Conservation (phyloP, 495 filamentous ascomycete genomes). For the Aspergillus sparsus region DNA sequence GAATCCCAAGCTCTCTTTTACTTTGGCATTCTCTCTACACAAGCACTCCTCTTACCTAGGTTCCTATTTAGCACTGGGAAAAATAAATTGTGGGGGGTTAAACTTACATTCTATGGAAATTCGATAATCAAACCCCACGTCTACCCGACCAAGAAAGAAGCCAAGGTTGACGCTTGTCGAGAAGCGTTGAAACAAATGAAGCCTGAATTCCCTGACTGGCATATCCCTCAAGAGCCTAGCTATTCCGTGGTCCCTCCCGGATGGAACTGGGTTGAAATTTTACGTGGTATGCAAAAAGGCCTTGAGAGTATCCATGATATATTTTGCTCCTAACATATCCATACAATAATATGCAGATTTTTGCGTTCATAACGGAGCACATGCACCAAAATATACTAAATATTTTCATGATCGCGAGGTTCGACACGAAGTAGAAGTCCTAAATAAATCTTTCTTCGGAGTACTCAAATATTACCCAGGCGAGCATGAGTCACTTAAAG, state of each 20-base stretch:
- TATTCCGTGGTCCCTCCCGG: constrained; percentile 16
- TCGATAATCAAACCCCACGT: constrained; percentile 25
- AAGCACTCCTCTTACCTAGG: constrained; percentile 28
- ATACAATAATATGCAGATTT: constrained; percentile 25
- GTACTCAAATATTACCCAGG: constrained; percentile 20
- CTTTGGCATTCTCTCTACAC: constrained; percentile 33
- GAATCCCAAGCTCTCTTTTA: constrained; percentile 33
- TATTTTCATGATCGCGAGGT: constrained; percentile 20
- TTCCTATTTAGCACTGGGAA: constrained; percentile 28
- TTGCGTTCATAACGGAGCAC: constrained; percentile 23
- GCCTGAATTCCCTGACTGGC: constrained; percentile 28
- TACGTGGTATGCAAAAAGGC: constrained; percentile 26
- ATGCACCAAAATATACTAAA: constrained; percentile 27
- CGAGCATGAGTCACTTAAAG: constrained; percentile 30
- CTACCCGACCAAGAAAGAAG: constrained; percentile 14
- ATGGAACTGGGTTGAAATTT: constrained; percentile 35
- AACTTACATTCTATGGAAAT: constrained; percentile 38
- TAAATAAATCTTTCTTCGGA: constrained; percentile 19
- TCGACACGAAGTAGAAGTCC: constrained; percentile 31
- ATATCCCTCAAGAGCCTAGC: constrained; percentile 30
- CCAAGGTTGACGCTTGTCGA: constrained; percentile 33
- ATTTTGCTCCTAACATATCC: background rate
- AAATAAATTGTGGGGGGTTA: constrained; percentile 24
- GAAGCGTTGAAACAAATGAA: constrained; percentile 29
- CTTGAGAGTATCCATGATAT: background rate